These are phyloP conservation scores for Klebsormidium nitens DNA, from an alignment of 139 green algal species.

Conservation along the genomic window DNA sequence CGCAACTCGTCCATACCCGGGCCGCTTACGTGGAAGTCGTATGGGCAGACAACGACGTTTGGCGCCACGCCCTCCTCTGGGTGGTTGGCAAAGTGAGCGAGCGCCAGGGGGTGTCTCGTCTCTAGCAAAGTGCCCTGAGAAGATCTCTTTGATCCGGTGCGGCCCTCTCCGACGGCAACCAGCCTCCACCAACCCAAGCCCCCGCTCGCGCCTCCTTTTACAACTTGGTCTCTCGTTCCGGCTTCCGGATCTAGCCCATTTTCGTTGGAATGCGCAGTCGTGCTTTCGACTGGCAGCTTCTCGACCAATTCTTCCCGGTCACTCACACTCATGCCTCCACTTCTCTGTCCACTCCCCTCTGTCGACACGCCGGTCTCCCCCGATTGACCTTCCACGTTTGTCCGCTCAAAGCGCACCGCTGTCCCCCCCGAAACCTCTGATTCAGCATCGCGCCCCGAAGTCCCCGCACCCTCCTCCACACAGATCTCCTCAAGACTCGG, in stretches of 20 bases:
- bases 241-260: not conserved
- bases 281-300: too few species aligned
- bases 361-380: not conserved
- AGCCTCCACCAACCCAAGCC: not conserved
- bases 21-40: constrained; percentile 32
- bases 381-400: too few species aligned
- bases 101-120: constrained; percentile 52
- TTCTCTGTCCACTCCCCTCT: too few species aligned
- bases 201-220: not conserved
- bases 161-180: too few species aligned
- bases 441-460: too few species aligned
- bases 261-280: not conserved
- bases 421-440: not conserved
- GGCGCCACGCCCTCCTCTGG: constrained; percentile 38
- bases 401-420: not conserved
- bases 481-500: not conserved
- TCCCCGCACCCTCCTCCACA: not conserved
- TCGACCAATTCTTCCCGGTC: too few species aligned
- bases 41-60: constrained; percentile 55
- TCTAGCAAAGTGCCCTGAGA: constrained; percentile 33
- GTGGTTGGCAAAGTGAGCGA: constrained; percentile 66
- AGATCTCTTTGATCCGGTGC: too few species aligned
- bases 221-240: not conserved
- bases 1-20: not conserved
- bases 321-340: too few species aligned